Evolutionary conservation across 2,329 filamentous ascomycete genomes (phyloP).

Genomic region (Huntiella decipiens): DNA sequence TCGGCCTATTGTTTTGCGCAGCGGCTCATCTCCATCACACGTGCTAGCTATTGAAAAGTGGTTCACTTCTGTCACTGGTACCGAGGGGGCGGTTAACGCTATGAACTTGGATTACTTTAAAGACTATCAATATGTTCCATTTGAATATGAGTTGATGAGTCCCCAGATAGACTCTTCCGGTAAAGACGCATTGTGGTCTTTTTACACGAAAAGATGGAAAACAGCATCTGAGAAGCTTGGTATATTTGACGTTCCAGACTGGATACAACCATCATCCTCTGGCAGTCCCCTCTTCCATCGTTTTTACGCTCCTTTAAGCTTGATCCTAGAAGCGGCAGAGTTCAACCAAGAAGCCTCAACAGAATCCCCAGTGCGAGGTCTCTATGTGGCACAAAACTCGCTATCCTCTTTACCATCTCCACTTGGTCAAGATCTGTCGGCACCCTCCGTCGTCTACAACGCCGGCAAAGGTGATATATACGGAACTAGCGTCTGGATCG

Average conservation of each 20-base stretch:
- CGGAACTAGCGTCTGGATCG: constrained; percentile 72
- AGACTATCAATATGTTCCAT: constrained; percentile 16
- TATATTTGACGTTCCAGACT: background rate
- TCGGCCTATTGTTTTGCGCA: no score
- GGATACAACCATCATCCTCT: background rate
- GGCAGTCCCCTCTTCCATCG: constrained; percentile 27
- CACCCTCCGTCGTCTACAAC: constrained; percentile 40
- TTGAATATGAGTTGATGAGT: constrained; percentile 23
- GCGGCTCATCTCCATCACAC: no score
- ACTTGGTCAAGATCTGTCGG: constrained; percentile 47
- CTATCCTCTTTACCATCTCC: constrained; percentile 45
- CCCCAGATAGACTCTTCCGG: constrained; percentile 10
- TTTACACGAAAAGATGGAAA: background rate
- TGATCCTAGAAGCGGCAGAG: constrained; percentile 40
- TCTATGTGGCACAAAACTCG: constrained; percentile 76
- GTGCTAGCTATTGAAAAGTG: constrained; percentile 34
- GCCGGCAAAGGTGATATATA: constrained; percentile 73
- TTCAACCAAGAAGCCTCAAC: constrained; percentile 23
- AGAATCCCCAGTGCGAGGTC: constrained; percentile 18
- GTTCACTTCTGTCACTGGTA: constrained; percentile 25
- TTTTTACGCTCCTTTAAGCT: constrained; percentile 39
- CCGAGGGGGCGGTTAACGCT: background rate
- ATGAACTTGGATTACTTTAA: constrained; percentile 16
- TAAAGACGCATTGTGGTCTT: constrained; percentile 13
- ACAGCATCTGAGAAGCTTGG: background rate